These are phyloP conservation scores for Pleurotus pulmonarius DNA, from an alignment of 768 basidiomycete genomes.

Conservation along the genomic window DNA sequence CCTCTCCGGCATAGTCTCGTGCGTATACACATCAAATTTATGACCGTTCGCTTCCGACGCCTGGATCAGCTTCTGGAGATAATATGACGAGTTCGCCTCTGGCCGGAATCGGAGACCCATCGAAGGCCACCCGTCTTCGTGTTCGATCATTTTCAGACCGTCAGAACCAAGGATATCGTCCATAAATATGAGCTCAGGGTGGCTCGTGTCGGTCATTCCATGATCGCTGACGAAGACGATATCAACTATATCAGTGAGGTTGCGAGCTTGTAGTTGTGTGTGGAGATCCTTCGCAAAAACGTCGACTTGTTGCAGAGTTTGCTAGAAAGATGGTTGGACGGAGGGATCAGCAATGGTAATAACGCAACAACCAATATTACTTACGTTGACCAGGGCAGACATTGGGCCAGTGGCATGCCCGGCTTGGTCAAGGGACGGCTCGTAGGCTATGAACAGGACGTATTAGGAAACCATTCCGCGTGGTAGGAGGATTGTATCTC, in stretches of 20 bases:
- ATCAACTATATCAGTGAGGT: constrained; percentile 81
- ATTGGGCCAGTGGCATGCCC: constrained; percentile 71
- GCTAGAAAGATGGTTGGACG: constrained; percentile 27
- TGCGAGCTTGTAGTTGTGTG: constrained; percentile 57
- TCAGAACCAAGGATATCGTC: constrained; percentile 76
- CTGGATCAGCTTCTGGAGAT: constrained; percentile 49
- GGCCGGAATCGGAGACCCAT: constrained; percentile 78
- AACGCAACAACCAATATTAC: constrained; percentile 15
- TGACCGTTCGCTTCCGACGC: constrained; percentile 52
- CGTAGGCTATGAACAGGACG: constrained; percentile 52
- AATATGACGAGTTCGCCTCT: constrained; percentile 50
- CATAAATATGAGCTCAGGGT: constrained; percentile 70
- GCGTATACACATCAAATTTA: constrained; percentile 77
- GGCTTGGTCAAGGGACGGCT: constrained; percentile 83
- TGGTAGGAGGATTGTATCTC: background rate
- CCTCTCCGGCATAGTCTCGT: constrained; percentile 75
- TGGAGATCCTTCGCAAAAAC: constrained; percentile 70
- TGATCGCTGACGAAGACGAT: constrained; percentile 89
- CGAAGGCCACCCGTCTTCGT: constrained; percentile 87
- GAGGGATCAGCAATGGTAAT: constrained; percentile 3
- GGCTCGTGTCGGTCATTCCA: constrained; percentile 89
- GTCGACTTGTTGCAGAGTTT: constrained; percentile 67
- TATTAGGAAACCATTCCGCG: background rate
- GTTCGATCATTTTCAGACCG: constrained; percentile 57
- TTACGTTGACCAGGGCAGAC: constrained; percentile 68